Percentiles rank a stretch among this genome's conserved stretches.
Conservation (phyloP, 306 rosid genomes). For the Castanospermum australe region DNA sequence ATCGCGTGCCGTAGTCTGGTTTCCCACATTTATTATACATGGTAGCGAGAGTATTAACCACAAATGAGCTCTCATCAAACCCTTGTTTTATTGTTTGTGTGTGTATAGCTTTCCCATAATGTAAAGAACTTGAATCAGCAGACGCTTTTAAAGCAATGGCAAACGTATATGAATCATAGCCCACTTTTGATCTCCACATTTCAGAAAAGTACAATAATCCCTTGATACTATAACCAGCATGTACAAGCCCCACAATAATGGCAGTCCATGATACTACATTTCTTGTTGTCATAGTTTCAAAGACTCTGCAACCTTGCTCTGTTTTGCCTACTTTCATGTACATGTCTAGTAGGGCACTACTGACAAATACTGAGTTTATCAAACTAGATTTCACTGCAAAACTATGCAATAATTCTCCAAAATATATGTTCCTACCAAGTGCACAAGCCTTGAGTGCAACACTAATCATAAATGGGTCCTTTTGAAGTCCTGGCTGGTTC, state of each 20-base stretch:
- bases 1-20: conserved; percentile 51
- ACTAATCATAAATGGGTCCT: conserved; percentile 62
- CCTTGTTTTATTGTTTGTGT: conserved; percentile 66
- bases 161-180: conserved; percentile 58
- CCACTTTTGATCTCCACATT: conserved; percentile 75
- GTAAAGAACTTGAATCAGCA: conserved; percentile 61
- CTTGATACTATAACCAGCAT: conserved; percentile 46
- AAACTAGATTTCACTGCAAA: conserved; percentile 62
- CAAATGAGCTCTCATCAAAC: conserved; percentile 61
- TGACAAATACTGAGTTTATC: conserved; percentile 64
- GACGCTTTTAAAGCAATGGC: conserved; percentile 72
- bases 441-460: conserved; percentile 73
- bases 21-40: conserved; percentile 82
- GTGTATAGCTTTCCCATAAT: conserved; percentile 63
- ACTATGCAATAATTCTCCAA: conserved; percentile 62
- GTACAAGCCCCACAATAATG: conserved; percentile 72
- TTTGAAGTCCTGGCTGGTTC: conserved; percentile 42
- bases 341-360: conserved; percentile 71
- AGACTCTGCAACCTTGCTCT: conserved; percentile 55
- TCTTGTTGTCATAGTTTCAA: conserved; percentile 49
- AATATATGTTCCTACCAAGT: conserved; percentile 32
- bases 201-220: conserved; percentile 66
- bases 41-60: conserved; percentile 62
- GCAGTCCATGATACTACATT: conserved; percentile 81
- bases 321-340: conserved; percentile 66